phyloP scores from a whole-genome alignment of 768 basidiomycete genomes.

The Boletus speciosus region DNA sequence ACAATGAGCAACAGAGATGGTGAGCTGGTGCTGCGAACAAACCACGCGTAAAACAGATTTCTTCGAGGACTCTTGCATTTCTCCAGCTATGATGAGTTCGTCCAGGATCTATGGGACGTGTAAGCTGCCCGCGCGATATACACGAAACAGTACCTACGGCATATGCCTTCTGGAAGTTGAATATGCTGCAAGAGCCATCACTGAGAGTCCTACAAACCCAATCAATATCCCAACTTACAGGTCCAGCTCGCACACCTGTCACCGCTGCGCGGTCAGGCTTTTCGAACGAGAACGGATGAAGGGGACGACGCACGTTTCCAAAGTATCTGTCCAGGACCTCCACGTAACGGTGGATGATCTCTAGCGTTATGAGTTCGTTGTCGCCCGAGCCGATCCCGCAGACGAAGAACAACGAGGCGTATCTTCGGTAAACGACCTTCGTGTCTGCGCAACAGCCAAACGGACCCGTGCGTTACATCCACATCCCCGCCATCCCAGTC shows the following conservation, averaged over 20 bases:
- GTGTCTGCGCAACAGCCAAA: constrained; percentile 43
- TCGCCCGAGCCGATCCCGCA: constrained; percentile 78
- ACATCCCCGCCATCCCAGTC: constrained; percentile 11
- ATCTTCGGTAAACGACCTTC: constrained; percentile 92
- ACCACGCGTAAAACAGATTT: constrained; percentile 62
- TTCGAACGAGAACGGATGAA: not conserved
- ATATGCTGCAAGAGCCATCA: constrained; percentile 59
- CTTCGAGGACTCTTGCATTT: constrained; percentile 91
- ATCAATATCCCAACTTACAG: constrained; percentile 48
- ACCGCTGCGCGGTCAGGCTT: not conserved
- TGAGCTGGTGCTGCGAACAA: constrained; percentile 3
- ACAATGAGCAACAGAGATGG: constrained; percentile 11
- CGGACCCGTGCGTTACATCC: not conserved
- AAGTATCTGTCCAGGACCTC: constrained; percentile 75
- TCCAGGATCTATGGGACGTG: constrained; percentile 64
- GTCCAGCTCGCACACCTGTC: constrained; percentile 86
- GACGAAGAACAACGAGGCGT: constrained; percentile 95
- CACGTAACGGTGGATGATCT: constrained; percentile 92
- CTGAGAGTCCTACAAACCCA: not conserved
- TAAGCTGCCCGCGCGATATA: not conserved
- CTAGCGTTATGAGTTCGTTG: constrained; percentile 89
- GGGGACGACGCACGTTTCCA: constrained; percentile 36
- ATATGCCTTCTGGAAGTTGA: constrained; percentile 97
- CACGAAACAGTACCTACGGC: constrained; percentile 47
- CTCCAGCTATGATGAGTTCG: constrained; percentile 90